Base-by-base conservation (phyloP, 108 stramenopile genomes). In the Skeletonema tropicum region DNA sequence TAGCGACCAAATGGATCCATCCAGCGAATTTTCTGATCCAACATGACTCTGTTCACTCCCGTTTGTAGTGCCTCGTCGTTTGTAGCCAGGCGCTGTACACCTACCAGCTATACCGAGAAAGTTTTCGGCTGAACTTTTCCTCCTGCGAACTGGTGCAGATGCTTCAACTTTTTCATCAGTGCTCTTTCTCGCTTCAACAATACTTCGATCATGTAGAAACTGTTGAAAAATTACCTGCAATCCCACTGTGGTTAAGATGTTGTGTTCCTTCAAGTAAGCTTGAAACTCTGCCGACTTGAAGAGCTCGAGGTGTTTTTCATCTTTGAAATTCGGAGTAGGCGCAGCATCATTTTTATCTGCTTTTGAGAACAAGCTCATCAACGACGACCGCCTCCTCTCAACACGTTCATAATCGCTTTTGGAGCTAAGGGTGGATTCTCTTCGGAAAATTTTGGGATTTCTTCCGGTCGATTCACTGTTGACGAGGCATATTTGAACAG, bases 271-370 rank as follows among this genome's bases (percentile, higher is more conserved):
- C 9, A 55, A 11, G 52, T 55, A 23, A 23, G 19, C 52, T 23
- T 55, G 52, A 23, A 55, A 55, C 52, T 55, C 52, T 55, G 9
- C 23, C 9, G 52, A 55, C 21, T 55, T 55, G 52, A 25, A 55
- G 1, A 55, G 52, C 23, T 55, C 7, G 10, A 55, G 19, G 23
- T 55, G 52, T 7, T 23, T 5, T 23, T 55, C 23, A 2, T 55
- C 52, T 55, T 55, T 23, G 42, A 45, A 45, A 15, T 45, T 45
- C 5, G 42, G 42, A 45, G 42, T 45, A 45, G 42, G 15, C 3
- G 15, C 4, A 3, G 15, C 42, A 45, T 45, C 42, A n/a, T 3
- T n/a, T 15, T n/a, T n/a, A 45, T 15, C 42, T 3, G 15, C 42
- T 45, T 45, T 45, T n/a, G 42, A 45, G 42, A 45, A 45, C 5